Evolutionary conservation across 2,329 filamentous ascomycete genomes (phyloP), one percentile per base, ranked within the genome.

Genomic region (Alternaria gaisen): DNA sequence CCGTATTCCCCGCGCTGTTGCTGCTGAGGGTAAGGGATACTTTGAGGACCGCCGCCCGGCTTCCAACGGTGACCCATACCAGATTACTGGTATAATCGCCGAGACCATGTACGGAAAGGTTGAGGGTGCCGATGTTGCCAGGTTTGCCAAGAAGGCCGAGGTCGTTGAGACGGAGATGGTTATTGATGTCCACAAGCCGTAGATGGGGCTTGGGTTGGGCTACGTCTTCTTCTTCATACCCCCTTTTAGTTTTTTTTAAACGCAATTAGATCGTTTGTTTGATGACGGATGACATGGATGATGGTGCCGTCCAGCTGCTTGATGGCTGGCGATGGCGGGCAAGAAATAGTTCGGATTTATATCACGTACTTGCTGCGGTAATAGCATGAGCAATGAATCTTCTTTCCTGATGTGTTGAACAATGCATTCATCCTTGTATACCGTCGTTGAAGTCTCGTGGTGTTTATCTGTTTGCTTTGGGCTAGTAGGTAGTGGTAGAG

Each of bases 11-110:
- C 90, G 93, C 74, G 89, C 93, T 74, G 88, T 87, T 72, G 93
- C 91, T 50, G 89, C 91, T 79, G 92, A 97, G 81, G 93, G 93
- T 81, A 95, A 91, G 84, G 94, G 94, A 67, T 97, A 97, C 87
- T 97, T 97, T 70, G 93, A 97, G 81, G 83, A 85, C 76, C 82
- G 83, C 66, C 79, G 83, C 67, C 83, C 83, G 59, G 93, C 93
- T 58, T 94, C 91, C 77, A 96, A 95, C 81, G 92, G 89, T 67
- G 91, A 94, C 81, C 92, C 92, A 63, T 95, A 96, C 83, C 91
- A 93, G 82, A 92, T 90, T 75, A 90, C 91, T 65, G 91, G 89
- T 81, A 91, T 93, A 75, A 89, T 94, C 65, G 90, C 92, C 79
- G 90, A 93, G 81, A 92, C 90, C 59, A 72, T 84, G 68, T 83